Percentiles rank a stretch among this genome's conserved stretches.
Conservation (phyloP, 352 stramenopile genomes). For the Phytophthora kernoviae region DNA sequence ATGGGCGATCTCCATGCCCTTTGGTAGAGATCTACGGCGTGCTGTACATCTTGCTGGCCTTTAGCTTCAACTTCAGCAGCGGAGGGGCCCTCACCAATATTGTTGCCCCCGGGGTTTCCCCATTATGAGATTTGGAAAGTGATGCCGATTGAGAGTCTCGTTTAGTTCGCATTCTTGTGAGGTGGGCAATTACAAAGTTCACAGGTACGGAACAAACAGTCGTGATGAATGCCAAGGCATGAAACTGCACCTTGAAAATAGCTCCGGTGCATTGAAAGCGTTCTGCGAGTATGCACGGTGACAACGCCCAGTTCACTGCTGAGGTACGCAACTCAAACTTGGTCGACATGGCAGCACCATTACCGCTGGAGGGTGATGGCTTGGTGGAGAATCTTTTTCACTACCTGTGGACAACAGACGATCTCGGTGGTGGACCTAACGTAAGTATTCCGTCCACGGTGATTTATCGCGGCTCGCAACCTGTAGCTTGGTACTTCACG, state of each 20-base stretch:
- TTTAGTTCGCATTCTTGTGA: constrained; percentile 26
- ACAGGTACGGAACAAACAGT: neutral
- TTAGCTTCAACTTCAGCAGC: constrained; percentile 46
- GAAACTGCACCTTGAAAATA: constrained; percentile 39
- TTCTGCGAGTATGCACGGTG: constrained; percentile 16
- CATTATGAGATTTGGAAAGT: constrained; percentile 21
- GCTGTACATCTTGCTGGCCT: constrained; percentile 70
- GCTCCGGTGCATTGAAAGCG: constrained; percentile 2
- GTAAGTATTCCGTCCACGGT: constrained; percentile 94
- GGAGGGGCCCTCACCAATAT: constrained; percentile 3
- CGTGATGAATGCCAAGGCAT: constrained; percentile 4
- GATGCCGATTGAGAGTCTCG: constrained; percentile 12
- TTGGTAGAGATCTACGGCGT: constrained; percentile 79
- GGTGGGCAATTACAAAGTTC: neutral
- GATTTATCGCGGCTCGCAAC: constrained; percentile 93
- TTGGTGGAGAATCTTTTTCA: constrained; percentile 90
- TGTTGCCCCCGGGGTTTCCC: neutral
- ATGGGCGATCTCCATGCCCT: constrained; percentile 72
- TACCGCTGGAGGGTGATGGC: constrained; percentile 85
- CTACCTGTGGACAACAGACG: constrained; percentile 91
- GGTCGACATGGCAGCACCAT: constrained; percentile 52
- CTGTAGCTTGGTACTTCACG: constrained; percentile 96
- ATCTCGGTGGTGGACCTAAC: constrained; percentile 84
- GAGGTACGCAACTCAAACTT: neutral
- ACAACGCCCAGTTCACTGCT: constrained; percentile 6